Base-by-base conservation (phyloP, 805 yeast species). In the Metahyphopichia silvanorum region DNA sequence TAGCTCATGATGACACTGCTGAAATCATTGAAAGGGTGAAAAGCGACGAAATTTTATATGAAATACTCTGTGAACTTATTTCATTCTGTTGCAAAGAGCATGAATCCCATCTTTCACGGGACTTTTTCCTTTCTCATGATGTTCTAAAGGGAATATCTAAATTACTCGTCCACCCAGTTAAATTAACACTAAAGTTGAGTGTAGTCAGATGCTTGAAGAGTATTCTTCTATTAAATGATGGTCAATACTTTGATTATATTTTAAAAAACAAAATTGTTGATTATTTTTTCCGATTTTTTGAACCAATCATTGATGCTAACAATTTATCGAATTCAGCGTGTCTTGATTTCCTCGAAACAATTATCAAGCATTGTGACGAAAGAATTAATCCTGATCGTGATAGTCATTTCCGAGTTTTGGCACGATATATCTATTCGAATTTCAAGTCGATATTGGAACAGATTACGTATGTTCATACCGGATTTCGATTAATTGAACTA, bases 281-380 rank as follows among this genome's bases (percentile, higher is more conserved):
- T 4, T 60, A 66, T 14, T 65, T 80, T 21, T 68, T 85, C 35
- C 49, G 54, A 1, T 61, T 77, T 30, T 64, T 84, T 39, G 57
- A 63, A 15, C 69, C 63, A 10, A 72, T 76, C 7, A 62, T 70
- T 5, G 57, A 64, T 19, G 57, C 59, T 23, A 78, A 84, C 51
- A 83, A 80, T 49, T 58, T 88, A 38, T 71, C 83, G 3, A 83
- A 78, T 47, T 87, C 96, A 0, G 74, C 89, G 5, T 74, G 91
- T 41, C 63, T 87, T 28, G 88, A 84, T 51, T 63, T 89, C 15
- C 60, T 80, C 21, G 82, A 76, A 44, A 63, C 69, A 14, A 49
- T 59, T 23, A 40, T 47, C 20, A 49, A 44, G 36, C 56, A 50
- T 30, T 53, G 55, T 37, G 60, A 48, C 20, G 29, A 34, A 5